Conservation (phyloP, 169 alveolate species). For the Plasmodium cynomolgi region DNA sequence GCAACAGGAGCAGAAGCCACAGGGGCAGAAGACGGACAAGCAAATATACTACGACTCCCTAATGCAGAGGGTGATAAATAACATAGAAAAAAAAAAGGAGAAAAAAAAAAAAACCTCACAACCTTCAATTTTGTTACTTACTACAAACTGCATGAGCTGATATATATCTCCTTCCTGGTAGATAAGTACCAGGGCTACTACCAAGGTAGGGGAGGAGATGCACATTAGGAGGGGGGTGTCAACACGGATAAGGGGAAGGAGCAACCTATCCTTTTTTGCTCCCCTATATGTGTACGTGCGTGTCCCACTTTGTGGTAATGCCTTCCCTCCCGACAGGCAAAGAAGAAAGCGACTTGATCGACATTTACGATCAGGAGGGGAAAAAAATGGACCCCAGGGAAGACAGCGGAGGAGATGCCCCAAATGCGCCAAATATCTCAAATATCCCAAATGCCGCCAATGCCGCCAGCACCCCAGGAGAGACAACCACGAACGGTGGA, state of each 20-base stretch:
- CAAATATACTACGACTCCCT: slow-evolving; percentile 21
- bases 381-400: background rate
- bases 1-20: background rate
- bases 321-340: slow-evolving; percentile 8
- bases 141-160: slow-evolving; percentile 42
- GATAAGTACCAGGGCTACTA: slow-evolving; percentile 13
- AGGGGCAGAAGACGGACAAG: background rate
- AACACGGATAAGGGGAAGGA: background rate
- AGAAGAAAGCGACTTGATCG: slow-evolving; percentile 42
- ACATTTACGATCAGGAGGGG: slow-evolving; percentile 11
- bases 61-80: slow-evolving; percentile 10
- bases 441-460: background rate
- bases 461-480: background rate
- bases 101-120: slow-evolving; percentile 19
- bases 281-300: background rate
- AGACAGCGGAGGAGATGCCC: background rate
- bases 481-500: background rate
- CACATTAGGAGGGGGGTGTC: background rate
- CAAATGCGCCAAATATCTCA: background rate
- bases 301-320: background rate
- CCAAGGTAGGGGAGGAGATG: background rate
- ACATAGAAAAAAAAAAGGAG: background rate
- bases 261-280: background rate
- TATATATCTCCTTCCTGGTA: slow-evolving; percentile 30
- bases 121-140: slow-evolving; percentile 51